A percentile compares a stretch with the other conserved stretches of the same genome.
Evolutionary conservation across 2,329 filamentous ascomycete genomes (phyloP).

Genomic region (Fusarium multiceps): DNA sequence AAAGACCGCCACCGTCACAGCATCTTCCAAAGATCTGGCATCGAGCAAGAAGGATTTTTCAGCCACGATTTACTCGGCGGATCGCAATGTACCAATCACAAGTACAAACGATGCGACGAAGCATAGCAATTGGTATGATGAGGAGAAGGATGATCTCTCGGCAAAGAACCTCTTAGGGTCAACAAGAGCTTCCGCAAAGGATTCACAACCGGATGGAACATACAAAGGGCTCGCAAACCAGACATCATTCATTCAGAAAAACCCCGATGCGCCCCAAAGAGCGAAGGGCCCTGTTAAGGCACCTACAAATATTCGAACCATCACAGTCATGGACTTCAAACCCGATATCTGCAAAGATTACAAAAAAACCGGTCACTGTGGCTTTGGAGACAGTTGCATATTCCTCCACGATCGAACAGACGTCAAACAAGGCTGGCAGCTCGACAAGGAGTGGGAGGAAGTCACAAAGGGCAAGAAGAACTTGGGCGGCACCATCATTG

Average conservation of each 20-base stretch:
- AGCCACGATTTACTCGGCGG: slow-evolving; percentile 67
- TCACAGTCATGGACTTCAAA: slow-evolving; percentile 90
- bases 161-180: slow-evolving; percentile 69
- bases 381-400: slow-evolving; percentile 67
- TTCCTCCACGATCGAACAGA: slow-evolving; percentile 81
- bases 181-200: slow-evolving; percentile 56
- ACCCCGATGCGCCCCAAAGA: slow-evolving; percentile 76
- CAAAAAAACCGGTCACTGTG: slow-evolving; percentile 73
- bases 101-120: slow-evolving; percentile 90
- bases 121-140: slow-evolving; percentile 88
- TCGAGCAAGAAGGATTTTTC: slow-evolving; percentile 54
- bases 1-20: slow-evolving; percentile 73
- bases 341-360: slow-evolving; percentile 93
- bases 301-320: slow-evolving; percentile 87
- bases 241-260: slow-evolving; percentile 81
- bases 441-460: slow-evolving; percentile 94
- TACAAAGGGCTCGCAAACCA: slow-evolving; percentile 83
- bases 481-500: slow-evolving; percentile 69
- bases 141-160: slow-evolving; percentile 63
- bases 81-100: slow-evolving; percentile 71
- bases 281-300: slow-evolving; percentile 88
- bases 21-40: slow-evolving; percentile 65
- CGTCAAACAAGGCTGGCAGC: slow-evolving; percentile 92
- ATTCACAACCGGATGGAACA: slow-evolving; percentile 67
- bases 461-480: slow-evolving; percentile 78